phyloP scores from a whole-genome alignment of 202 grass and related monocot species.

The Setaria viridis region DNA sequence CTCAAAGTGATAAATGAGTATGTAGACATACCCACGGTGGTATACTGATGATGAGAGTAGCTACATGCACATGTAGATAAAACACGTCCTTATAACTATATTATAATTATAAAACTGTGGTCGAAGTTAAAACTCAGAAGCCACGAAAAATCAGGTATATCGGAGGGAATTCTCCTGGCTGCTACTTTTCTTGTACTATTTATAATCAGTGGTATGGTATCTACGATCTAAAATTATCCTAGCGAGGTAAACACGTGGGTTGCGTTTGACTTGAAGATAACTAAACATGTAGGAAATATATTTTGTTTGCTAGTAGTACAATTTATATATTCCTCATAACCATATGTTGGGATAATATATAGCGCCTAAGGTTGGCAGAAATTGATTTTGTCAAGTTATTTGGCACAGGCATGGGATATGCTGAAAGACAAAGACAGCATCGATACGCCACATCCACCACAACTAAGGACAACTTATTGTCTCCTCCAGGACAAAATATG shows the following conservation, averaged over 20 bases:
- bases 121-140: not conserved
- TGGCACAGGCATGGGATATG: not conserved
- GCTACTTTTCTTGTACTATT: not conserved
- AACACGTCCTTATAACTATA: not conserved
- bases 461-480: not conserved
- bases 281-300: not conserved
- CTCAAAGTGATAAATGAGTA: no score
- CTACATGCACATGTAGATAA: no score
- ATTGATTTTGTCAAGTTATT: not conserved
- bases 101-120: not conserved
- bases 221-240: not conserved
- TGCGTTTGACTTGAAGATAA: not conserved
- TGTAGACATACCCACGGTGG: no score
- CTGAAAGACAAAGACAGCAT: not conserved
- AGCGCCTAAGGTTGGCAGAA: not conserved
- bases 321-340: not conserved
- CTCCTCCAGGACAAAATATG: not conserved
- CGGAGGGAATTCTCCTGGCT: no score
- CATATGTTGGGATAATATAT: not conserved
- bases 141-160: not conserved
- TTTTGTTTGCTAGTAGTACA: not conserved
- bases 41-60: no score
- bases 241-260: not conserved
- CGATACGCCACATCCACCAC: not conserved
- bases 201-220: not conserved